Conservation (phyloP, 306 rosid genomes). For the Castanea mollissima region DNA sequence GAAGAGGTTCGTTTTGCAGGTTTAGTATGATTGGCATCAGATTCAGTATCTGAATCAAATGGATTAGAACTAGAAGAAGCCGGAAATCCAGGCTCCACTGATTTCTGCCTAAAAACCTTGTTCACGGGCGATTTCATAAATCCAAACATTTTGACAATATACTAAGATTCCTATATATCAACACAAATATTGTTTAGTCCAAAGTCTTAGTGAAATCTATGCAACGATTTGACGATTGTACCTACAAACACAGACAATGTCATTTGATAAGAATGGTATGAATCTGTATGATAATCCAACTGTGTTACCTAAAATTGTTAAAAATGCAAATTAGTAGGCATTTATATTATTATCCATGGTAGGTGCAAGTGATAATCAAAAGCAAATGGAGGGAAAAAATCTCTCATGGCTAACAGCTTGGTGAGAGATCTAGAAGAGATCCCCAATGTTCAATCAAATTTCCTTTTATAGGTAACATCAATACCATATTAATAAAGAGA, state of each 20-base stretch:
- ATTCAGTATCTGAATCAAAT: slow-evolving; percentile 33
- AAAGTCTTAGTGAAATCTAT: background rate
- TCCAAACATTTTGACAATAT: slow-evolving; percentile 53
- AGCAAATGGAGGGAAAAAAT: background rate
- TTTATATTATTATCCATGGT: background rate
- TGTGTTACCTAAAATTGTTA: background rate
- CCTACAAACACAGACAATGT: slow-evolving; percentile 1
- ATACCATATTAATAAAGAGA: background rate
- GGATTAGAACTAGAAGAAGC: slow-evolving; percentile 25
- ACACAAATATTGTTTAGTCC: background rate
- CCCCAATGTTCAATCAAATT: no score
- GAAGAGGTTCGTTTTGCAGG: slow-evolving; percentile 65
- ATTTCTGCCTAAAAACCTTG: slow-evolving; percentile 34
- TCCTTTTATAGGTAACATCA: background rate
- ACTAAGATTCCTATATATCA: background rate
- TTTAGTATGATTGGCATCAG: slow-evolving; percentile 24
- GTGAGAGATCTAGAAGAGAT: background rate
- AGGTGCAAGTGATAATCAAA: background rate
- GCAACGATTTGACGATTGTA: background rate
- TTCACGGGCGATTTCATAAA: slow-evolving; percentile 55
- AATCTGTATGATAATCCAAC: background rate
- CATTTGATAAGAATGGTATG: background rate
- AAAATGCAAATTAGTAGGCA: no score
- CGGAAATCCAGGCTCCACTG: slow-evolving; percentile 36
- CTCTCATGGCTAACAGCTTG: background rate